Percentiles rank a stretch among this genome's conserved stretches.
phyloP scores from a whole-genome alignment of 1,284 basidiomycete genomes.

The Ustilago vetiveriae region DNA sequence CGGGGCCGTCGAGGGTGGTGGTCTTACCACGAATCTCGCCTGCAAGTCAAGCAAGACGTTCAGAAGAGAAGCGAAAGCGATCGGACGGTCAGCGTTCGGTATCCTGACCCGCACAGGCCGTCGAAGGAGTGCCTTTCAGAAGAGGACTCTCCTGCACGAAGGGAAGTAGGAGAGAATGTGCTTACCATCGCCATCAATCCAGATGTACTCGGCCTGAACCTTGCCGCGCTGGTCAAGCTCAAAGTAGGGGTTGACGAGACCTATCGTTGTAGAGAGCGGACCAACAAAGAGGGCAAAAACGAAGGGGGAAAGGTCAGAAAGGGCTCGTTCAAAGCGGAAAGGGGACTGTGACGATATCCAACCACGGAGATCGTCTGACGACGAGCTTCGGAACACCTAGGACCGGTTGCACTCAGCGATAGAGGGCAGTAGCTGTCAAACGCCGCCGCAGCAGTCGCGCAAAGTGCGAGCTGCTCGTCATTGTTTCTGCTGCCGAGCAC shows the following conservation, averaged over 20 bases:
- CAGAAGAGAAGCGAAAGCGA: background rate
- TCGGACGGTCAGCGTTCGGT: conserved; percentile 1
- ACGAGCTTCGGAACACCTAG: too few species aligned
- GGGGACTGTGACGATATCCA: too few species aligned
- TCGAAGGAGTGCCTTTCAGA: too few species aligned
- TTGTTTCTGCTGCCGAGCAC: too few species aligned
- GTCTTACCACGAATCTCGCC: conserved; percentile 65
- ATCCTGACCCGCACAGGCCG: too few species aligned
- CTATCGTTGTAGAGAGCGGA: conserved; percentile 9
- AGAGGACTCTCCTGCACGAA: too few species aligned
- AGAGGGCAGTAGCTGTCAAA: background rate
- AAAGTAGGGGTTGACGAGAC: conserved; percentile 57
- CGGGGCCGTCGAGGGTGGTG: conserved; percentile 79
- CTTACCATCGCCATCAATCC: conserved; percentile 70
- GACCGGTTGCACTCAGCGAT: too few species aligned
- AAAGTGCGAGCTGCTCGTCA: background rate
- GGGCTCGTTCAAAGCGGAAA: background rate
- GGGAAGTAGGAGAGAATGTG: background rate
- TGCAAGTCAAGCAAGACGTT: background rate
- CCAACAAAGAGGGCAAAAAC: background rate
- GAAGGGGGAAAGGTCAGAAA: conserved; percentile 1
- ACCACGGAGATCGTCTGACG: too few species aligned
- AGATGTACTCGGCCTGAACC: conserved; percentile 67
- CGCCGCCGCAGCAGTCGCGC: background rate
- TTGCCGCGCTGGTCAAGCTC: conserved; percentile 61